These are phyloP conservation scores for Mycosphaerella arachidis DNA, from an alignment of 2,329 filamentous ascomycete genomes.

Conservation along the genomic window DNA sequence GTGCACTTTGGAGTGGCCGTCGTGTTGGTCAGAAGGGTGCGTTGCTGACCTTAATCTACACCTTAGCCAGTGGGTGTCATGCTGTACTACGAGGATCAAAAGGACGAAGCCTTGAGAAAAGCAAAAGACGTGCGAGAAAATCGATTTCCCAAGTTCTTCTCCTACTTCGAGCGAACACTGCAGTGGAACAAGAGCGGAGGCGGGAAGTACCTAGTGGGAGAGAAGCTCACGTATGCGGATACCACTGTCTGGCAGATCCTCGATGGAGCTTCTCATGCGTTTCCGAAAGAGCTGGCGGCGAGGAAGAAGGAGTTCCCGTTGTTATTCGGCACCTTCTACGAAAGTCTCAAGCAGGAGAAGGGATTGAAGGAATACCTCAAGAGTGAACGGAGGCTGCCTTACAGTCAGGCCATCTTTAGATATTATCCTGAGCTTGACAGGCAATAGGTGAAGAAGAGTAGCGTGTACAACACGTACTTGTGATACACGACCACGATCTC, in stretches of 20 bases:
- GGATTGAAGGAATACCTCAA: conserved; percentile 65
- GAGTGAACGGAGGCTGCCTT: conserved; percentile 60
- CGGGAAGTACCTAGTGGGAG: conserved; percentile 62
- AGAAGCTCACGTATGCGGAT: conserved; percentile 65
- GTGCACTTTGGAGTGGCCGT: neutral
- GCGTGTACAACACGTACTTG: neutral
- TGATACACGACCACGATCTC: conserved; percentile 8
- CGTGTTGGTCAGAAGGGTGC: neutral
- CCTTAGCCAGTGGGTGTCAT: neutral
- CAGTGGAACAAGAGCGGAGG: conserved; percentile 53
- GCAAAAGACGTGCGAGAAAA: conserved; percentile 55
- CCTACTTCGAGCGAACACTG: conserved; percentile 65
- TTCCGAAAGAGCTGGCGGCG: conserved; percentile 61
- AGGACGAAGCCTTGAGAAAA: conserved; percentile 57
- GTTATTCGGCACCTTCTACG: conserved; percentile 59
- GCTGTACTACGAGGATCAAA: conserved; percentile 72
- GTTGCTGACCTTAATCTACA: neutral
- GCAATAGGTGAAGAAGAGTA: conserved; percentile 27
- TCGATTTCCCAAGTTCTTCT: conserved; percentile 67
- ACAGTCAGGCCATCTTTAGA: conserved; percentile 63
- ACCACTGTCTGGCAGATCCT: conserved; percentile 66
- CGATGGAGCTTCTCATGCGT: conserved; percentile 57
- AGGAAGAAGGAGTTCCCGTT: conserved; percentile 55
- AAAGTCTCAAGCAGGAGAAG: conserved; percentile 57
- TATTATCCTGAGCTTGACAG: conserved; percentile 69